Evolutionary conservation across 345 rosid genomes (phyloP).

Genomic region (Eucalyptus cloeziana): DNA sequence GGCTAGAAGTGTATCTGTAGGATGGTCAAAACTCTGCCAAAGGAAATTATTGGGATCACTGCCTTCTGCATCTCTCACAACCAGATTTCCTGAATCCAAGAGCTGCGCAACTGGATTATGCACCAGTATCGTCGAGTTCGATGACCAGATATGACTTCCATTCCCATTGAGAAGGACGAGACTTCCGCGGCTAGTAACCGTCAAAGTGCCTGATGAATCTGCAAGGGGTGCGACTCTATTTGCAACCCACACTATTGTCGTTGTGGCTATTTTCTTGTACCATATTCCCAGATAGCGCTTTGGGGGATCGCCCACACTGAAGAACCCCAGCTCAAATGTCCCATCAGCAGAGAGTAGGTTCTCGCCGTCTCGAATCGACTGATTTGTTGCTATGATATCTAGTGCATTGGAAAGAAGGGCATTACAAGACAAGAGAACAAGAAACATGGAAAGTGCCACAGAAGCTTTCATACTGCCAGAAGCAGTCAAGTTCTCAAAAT

Average conservation of each 20-base stretch:
- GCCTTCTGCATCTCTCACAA: constrained; percentile 4
- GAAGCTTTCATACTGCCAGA: too few species aligned
- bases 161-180: not conserved
- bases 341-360: constrained; percentile 1
- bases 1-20: constrained; percentile 20
- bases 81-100: constrained; percentile 30
- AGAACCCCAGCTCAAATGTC: constrained; percentile 8
- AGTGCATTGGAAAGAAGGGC: too few species aligned
- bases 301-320: not conserved
- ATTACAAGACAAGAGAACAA: not conserved
- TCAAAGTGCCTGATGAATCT: not conserved
- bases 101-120: constrained; percentile 12
- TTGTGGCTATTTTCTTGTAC: not conserved
- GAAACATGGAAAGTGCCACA: too few species aligned
- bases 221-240: not conserved
- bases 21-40: constrained; percentile 63
- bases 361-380: not conserved
- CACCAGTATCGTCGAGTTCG: not conserved
- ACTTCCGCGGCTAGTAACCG: not conserved
- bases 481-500: too few species aligned
- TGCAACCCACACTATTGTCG: not conserved
- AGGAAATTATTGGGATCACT: constrained; percentile 2
- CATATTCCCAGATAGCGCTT: constrained; percentile 5
- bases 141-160: not conserved
- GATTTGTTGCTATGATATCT: not conserved